Percentiles rank a stretch among this genome's conserved stretches.
These are phyloP conservation scores for Microbotryum intermedium DNA, from an alignment of 1,284 basidiomycete genomes.

Conservation along the genomic window DNA sequence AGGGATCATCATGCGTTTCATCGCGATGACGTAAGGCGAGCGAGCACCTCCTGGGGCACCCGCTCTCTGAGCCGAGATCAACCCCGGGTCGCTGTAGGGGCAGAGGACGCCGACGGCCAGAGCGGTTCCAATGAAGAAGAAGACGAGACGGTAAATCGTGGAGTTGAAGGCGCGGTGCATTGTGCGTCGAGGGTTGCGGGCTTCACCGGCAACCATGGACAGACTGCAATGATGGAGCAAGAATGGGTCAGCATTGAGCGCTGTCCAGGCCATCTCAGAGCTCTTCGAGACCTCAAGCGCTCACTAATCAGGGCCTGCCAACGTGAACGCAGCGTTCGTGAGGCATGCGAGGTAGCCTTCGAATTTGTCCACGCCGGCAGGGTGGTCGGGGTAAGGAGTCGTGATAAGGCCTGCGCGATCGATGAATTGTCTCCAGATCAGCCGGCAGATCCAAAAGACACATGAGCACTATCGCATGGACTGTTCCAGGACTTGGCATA, in stretches of 20 bases:
- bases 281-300: too few species aligned
- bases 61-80: background rate
- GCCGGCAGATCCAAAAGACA: too few species aligned
- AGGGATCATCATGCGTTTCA: slow-evolving; percentile 18
- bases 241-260: slow-evolving; percentile 12
- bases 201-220: slow-evolving; percentile 30
- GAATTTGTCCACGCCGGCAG: slow-evolving; percentile 25
- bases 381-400: slow-evolving; percentile 14
- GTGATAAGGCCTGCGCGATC: slow-evolving; percentile 2
- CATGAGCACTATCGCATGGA: too few species aligned
- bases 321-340: slow-evolving; percentile 35
- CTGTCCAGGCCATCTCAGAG: too few species aligned
- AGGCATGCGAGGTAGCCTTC: slow-evolving; percentile 34
- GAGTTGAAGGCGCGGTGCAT: slow-evolving; percentile 36
- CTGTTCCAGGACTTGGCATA: slow-evolving; percentile 37
- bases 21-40: slow-evolving; percentile 26
- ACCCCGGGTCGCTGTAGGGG: slow-evolving; percentile 24
- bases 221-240: slow-evolving; percentile 3
- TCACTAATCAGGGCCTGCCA: slow-evolving; percentile 31
- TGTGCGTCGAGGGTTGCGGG: slow-evolving; percentile 34
- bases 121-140: slow-evolving; percentile 35
- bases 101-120: slow-evolving; percentile 33
- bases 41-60: slow-evolving; percentile 6
- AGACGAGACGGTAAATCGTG: slow-evolving; percentile 33
- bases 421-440: too few species aligned